Conservation (phyloP, 164 flowering plant species). For the Houttuynia cordata region DNA sequence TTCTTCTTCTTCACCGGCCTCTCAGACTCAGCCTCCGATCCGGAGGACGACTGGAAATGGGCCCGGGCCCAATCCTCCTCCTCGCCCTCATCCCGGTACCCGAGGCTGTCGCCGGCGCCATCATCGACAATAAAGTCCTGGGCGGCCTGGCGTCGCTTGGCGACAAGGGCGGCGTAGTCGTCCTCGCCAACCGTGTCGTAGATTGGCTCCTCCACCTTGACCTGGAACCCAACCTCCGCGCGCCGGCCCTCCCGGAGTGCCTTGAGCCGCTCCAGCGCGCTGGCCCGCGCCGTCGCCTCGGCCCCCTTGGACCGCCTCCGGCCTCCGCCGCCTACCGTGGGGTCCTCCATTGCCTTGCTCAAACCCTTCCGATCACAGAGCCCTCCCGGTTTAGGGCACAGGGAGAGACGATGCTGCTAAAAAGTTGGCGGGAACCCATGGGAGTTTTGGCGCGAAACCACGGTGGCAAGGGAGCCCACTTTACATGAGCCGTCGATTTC, state of each 20-base stretch:
- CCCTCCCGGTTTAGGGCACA: not conserved
- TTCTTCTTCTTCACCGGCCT: slow-evolving; percentile 38
- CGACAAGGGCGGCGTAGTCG: slow-evolving; percentile 59
- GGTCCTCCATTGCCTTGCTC: slow-evolving; percentile 21
- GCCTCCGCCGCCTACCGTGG: slow-evolving; percentile 15
- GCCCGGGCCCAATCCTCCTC: slow-evolving; percentile 83
- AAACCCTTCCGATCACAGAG: not conserved
- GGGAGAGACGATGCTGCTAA: not conserved
- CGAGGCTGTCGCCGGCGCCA: slow-evolving; percentile 67
- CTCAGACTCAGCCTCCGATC: slow-evolving; percentile 53
- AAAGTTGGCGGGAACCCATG: not conserved
- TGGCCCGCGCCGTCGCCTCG: slow-evolving; percentile 27
- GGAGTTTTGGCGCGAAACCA: not conserved
- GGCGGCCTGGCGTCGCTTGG: slow-evolving; percentile 58
- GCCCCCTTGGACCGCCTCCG: slow-evolving; percentile 41
- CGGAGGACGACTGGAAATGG: slow-evolving; percentile 31
- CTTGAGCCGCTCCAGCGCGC: slow-evolving; percentile 58
- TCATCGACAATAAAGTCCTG: slow-evolving; percentile 74
- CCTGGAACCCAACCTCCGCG: slow-evolving; percentile 32
- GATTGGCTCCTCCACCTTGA: slow-evolving; percentile 71
- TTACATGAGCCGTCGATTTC: not conserved
- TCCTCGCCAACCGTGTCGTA: slow-evolving; percentile 71
- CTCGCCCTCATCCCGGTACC: slow-evolving; percentile 76
- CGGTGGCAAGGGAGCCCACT: too few species aligned
- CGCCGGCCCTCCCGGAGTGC: slow-evolving; percentile 55